A percentile compares a stretch with the other conserved stretches of the same genome.
Evolutionary conservation across 768 basidiomycete species (phyloP).

Genomic region (Tylopilus balloui): DNA sequence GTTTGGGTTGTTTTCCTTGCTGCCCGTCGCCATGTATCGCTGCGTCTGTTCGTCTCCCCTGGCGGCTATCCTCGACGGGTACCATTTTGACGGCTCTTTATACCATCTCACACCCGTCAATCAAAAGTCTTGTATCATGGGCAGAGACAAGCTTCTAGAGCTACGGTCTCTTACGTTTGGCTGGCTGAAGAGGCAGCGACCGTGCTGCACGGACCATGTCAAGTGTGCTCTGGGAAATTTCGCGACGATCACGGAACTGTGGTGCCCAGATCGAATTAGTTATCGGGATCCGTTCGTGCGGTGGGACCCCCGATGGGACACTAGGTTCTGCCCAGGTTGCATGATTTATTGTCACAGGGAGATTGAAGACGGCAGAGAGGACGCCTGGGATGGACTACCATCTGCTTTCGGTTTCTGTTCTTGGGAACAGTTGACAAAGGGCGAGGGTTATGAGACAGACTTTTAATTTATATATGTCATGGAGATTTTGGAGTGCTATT

Average conservation of each 20-base stretch:
- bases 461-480: not conserved
- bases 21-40: constrained; percentile 24
- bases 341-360: constrained; percentile 23
- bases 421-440: constrained; percentile 8
- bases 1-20: constrained; percentile 20
- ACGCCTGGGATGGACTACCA: constrained; percentile 19
- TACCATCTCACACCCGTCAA: constrained; percentile 19
- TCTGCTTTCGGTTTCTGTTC: constrained; percentile 20
- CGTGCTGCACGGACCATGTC: constrained; percentile 18
- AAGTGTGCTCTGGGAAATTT: constrained; percentile 21
- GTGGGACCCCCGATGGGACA: constrained; percentile 21
- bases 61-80: constrained; percentile 23
- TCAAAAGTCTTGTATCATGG: constrained; percentile 24
- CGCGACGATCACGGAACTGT: constrained; percentile 20
- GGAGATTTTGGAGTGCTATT: not conserved
- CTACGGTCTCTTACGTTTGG: constrained; percentile 17
- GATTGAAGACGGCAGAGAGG: constrained; percentile 25
- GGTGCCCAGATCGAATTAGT: constrained; percentile 16
- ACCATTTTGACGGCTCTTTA: constrained; percentile 15
- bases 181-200: constrained; percentile 15
- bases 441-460: constrained; percentile 4
- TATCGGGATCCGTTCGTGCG: constrained; percentile 23
- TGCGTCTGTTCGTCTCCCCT: constrained; percentile 18
- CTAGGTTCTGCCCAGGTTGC: constrained; percentile 18
- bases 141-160: constrained; percentile 23